These are phyloP conservation scores for Nemophila menziesii DNA, from an alignment of 257 asterid species.

Conservation along the genomic window DNA sequence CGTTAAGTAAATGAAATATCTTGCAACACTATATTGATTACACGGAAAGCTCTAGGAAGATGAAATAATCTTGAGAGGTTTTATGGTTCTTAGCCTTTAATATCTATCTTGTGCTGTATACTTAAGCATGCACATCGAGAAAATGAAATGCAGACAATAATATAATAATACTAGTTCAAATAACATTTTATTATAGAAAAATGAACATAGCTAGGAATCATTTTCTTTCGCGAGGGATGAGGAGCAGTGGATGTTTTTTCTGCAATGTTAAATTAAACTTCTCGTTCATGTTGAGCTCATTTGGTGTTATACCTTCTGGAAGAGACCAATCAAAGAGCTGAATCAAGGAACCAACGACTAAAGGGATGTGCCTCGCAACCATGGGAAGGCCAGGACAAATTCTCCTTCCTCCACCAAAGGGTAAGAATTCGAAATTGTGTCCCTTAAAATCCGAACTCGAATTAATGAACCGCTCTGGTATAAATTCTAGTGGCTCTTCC, in stretches of 20 bases:
- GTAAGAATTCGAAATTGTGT: conserved; percentile 39
- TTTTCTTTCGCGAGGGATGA: too few species aligned
- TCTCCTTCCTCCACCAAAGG: conserved; percentile 64
- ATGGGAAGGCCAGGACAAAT: conserved; percentile 63
- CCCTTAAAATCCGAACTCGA: conserved; percentile 46
- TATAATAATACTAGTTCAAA: too few species aligned
- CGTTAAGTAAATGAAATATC: too few species aligned
- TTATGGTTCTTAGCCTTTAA: too few species aligned
- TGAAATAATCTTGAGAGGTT: too few species aligned
- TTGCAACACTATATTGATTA: too few species aligned
- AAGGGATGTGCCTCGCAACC: conserved; percentile 48
- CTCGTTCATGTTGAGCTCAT: conserved; percentile 41
- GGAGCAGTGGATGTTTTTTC: conserved; percentile 38
- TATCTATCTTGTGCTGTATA: too few species aligned
- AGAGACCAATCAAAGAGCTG: conserved; percentile 65
- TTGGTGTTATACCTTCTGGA: conserved; percentile 29
- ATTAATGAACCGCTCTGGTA: conserved; percentile 50
- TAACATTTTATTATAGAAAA: too few species aligned
- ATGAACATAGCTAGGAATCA: too few species aligned
- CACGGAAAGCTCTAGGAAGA: too few species aligned
- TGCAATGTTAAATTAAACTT: conserved; percentile 48
- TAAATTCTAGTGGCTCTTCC: conserved; percentile 49
- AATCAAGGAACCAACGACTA: conserved; percentile 60
- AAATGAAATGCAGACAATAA: too few species aligned
- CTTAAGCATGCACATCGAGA: too few species aligned